A percentile compares a stretch with the other conserved stretches of the same genome.
These are phyloP conservation scores for Trichocomaceae sp. DNA, from an alignment of 2,329 filamentous ascomycete species.

Conservation along the genomic window DNA sequence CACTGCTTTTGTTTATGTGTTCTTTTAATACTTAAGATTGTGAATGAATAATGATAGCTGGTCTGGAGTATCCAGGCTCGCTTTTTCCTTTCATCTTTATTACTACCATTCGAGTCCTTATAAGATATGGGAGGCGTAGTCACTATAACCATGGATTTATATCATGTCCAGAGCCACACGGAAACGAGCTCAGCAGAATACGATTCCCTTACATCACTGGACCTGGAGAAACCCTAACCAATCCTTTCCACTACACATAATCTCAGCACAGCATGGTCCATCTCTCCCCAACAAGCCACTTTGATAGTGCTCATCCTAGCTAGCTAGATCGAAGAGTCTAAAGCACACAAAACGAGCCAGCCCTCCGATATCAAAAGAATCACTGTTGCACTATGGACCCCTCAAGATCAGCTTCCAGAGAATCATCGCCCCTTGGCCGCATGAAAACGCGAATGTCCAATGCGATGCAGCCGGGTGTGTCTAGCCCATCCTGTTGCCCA, in stretches of 20 bases:
- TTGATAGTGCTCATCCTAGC: no score
- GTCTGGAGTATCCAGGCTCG: not conserved
- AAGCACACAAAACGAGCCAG: no score
- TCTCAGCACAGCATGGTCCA: not conserved
- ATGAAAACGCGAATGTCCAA: not conserved
- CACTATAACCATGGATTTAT: not conserved
- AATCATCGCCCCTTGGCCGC: not conserved
- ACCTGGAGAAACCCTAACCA: not conserved
- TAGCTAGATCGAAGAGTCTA: no score
- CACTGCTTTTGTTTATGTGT: conserved; percentile 29
- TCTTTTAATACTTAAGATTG: not conserved
- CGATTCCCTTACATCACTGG: not conserved
- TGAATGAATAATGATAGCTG: not conserved
- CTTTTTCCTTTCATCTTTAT: not conserved
- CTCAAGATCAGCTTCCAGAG: not conserved
- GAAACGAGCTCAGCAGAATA: not conserved
- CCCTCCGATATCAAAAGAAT: not conserved
- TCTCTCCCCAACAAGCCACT: not conserved
- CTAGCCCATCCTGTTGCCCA: not conserved
- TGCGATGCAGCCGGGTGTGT: conserved; percentile 2
- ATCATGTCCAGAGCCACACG: not conserved
- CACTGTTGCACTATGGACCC: not conserved
- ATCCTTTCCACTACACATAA: not conserved
- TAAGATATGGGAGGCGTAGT: no score
- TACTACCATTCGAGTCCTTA: not conserved